Conservation (phyloP, 2,329 filamentous ascomycete species). For the Ceratocystis albifundus region DNA sequence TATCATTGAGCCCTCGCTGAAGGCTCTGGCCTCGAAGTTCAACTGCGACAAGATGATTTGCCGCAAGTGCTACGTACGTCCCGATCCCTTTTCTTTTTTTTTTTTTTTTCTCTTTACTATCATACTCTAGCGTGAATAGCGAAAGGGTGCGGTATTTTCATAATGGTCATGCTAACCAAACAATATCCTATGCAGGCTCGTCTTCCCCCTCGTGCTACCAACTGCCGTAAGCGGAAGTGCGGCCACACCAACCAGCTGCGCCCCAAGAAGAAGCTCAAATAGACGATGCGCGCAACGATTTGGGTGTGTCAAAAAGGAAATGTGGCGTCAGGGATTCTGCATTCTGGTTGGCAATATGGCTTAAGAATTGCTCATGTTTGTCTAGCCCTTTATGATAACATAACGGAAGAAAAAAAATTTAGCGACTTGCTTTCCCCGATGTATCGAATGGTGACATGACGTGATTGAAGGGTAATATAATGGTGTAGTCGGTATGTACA, state of each 20-base stretch:
- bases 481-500: not conserved
- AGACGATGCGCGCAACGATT: slow-evolving; percentile 30
- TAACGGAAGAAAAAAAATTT: slow-evolving; percentile 26
- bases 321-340: slow-evolving; percentile 35
- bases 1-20: slow-evolving; percentile 98
- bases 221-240: slow-evolving; percentile 99
- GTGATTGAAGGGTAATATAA: not conserved
- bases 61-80: slow-evolving; percentile 98
- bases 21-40: slow-evolving; percentile 97
- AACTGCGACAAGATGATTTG: slow-evolving; percentile 99
- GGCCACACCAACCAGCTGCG: slow-evolving; percentile 99
- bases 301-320: slow-evolving; percentile 29
- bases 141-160: not conserved
- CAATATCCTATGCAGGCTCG: slow-evolving; percentile 42
- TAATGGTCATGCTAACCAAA: slow-evolving; percentile 4
- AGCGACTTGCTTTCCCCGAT: slow-evolving; percentile 22
- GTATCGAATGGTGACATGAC: not conserved
- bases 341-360: slow-evolving; percentile 23
- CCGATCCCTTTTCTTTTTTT: too few relatives aligned
- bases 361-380: slow-evolving; percentile 21
- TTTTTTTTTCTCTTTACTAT: not conserved
- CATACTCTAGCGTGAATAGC: not conserved
- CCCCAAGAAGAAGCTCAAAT: slow-evolving; percentile 99
- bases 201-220: slow-evolving; percentile 95
- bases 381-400: slow-evolving; percentile 26